Conservation (phyloP, 805 yeast species). For the Kuraishia molischiana region DNA sequence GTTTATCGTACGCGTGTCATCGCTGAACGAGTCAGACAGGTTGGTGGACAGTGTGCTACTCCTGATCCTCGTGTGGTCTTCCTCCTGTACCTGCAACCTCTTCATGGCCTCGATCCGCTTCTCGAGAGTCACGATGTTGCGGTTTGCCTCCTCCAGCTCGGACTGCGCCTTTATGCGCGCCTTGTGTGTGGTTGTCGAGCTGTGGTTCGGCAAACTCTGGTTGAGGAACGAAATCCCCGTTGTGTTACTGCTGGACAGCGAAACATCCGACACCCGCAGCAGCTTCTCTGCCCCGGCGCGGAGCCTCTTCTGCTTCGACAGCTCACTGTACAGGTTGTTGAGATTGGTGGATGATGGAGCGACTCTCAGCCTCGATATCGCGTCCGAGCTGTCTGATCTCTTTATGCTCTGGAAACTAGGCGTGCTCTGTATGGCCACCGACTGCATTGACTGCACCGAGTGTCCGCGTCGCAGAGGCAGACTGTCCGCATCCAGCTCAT, state of each 20-base stretch:
- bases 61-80: not conserved
- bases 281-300: conserved; percentile 1
- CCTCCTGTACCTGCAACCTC: not conserved
- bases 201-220: not conserved
- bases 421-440: not conserved
- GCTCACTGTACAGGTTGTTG: not conserved
- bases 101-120: conserved; percentile 2
- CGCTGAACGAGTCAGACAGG: not conserved
- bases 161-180: conserved; percentile 1
- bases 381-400: not conserved
- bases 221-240: not conserved
- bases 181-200: not conserved
- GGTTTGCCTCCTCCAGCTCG: conserved; percentile 2
- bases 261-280: conserved; percentile 1
- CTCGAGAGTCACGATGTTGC: conserved; percentile 1
- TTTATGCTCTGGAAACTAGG: not conserved
- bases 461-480: not conserved
- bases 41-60: not conserved
- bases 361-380: not conserved
- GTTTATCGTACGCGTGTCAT: not conserved
- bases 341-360: not conserved
- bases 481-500: not conserved
- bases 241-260: not conserved
- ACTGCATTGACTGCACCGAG: not conserved
- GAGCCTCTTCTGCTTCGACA: not conserved